These are phyloP conservation scores for Yamadazyma dendronema DNA, from an alignment of 1,139 yeast species.

Conservation along the genomic window DNA sequence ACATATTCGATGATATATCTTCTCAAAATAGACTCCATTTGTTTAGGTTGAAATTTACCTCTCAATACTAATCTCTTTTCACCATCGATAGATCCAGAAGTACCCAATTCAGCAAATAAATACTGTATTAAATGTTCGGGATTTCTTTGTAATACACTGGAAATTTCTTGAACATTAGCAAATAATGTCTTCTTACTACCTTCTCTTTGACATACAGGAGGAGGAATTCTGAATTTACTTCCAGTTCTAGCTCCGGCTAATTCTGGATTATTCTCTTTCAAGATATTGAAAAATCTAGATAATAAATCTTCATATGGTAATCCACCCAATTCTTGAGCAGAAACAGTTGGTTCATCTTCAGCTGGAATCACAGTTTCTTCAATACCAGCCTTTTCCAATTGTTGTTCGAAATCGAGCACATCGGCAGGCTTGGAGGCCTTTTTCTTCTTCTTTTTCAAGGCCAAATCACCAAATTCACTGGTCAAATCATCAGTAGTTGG, in stretches of 20 bases:
- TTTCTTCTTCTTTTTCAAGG: constrained; percentile 87
- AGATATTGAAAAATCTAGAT: constrained; percentile 78
- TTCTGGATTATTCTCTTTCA: constrained; percentile 94
- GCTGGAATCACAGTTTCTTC: constrained; percentile 42
- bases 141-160: constrained; percentile 91
- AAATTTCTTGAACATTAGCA: constrained; percentile 92
- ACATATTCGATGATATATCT: constrained; percentile 96
- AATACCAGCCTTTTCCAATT: constrained; percentile 88
- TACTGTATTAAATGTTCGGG: constrained; percentile 97
- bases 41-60: constrained; percentile 98
- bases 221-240: constrained; percentile 93
- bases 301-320: constrained; percentile 77
- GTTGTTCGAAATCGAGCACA: constrained; percentile 81
- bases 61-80: constrained; percentile 93
- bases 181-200: constrained; percentile 95
- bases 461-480: constrained; percentile 69
- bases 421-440: constrained; percentile 57
- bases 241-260: constrained; percentile 96
- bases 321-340: constrained; percentile 21
- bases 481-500: constrained; percentile 53
- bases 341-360: constrained; percentile 15
- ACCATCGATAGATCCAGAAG: constrained; percentile 98
- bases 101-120: constrained; percentile 97
- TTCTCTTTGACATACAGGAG: constrained; percentile 95
- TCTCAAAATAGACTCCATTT: constrained; percentile 93